phyloP scores from a whole-genome alignment of 345 rosid genomes.

The Triadica sebifera region DNA sequence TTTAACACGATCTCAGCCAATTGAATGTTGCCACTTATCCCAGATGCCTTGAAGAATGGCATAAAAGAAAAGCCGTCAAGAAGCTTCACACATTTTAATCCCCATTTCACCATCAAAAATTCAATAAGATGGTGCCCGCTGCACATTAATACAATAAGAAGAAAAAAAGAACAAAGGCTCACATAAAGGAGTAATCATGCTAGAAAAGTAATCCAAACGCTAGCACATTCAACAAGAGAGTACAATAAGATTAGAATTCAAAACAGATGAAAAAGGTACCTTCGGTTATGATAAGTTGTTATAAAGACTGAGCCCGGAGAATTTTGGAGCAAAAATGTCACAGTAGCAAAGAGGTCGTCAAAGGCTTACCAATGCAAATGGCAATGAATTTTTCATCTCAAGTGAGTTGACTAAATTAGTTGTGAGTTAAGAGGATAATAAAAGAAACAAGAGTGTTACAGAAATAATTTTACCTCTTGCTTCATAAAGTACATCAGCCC shows the following conservation, averaged over 20 bases:
- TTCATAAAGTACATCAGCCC: constrained; percentile 88
- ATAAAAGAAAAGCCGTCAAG: constrained; percentile 75
- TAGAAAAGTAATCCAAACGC: not conserved
- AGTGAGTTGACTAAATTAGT: not conserved
- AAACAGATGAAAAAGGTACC: constrained; percentile 42
- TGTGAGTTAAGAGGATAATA: not conserved
- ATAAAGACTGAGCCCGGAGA: constrained; percentile 72
- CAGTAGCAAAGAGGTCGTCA: constrained; percentile 78
- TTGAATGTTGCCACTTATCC: constrained; percentile 67
- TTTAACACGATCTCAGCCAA: constrained; percentile 61
- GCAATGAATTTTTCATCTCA: constrained; percentile 15
- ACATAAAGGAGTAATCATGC: not conserved
- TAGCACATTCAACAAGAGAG: not conserved
- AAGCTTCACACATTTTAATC: constrained; percentile 70
- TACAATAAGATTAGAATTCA: constrained; percentile 8
- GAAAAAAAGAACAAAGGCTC: not conserved
- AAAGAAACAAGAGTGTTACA: not conserved
- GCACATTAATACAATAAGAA: constrained; percentile 21
- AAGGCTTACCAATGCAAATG: constrained; percentile 50
- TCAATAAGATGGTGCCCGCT: constrained; percentile 93
- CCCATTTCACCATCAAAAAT: constrained; percentile 89
- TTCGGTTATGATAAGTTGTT: constrained; percentile 86
- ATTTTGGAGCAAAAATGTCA: constrained; percentile 67
- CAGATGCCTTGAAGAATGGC: constrained; percentile 66
- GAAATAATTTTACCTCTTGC: constrained; percentile 50